phyloP scores from a whole-genome alignment of 2,329 filamentous ascomycete species.

The Talaromyces sp. region DNA sequence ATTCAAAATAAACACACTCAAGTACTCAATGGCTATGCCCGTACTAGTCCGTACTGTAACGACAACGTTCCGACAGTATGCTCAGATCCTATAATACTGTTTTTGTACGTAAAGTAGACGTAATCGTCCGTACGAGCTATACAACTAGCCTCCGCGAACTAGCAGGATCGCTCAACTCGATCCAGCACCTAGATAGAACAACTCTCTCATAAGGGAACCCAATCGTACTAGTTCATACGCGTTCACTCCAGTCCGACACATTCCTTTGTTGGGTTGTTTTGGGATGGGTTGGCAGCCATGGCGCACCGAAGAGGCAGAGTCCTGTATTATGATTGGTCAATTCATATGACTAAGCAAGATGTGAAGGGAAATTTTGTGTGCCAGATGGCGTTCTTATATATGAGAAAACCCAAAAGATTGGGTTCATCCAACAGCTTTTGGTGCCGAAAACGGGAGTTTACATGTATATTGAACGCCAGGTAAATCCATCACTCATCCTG shows the following conservation, averaged over 20 bases:
- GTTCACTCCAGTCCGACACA: slow-evolving; percentile 1
- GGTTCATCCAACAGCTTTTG: neutral
- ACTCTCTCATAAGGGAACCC: neutral
- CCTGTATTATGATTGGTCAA: neutral
- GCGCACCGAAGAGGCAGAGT: neutral
- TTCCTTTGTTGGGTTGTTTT: neutral
- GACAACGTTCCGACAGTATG: too few species aligned
- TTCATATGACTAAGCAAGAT: neutral
- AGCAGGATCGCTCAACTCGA: slow-evolving; percentile 8
- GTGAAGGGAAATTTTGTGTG: neutral
- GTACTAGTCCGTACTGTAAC: too few species aligned
- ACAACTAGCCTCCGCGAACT: slow-evolving; percentile 6
- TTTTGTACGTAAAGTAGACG: slow-evolving; percentile 1
- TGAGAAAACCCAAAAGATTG: neutral
- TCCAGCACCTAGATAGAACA: slow-evolving; percentile 5
- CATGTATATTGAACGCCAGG: too few species aligned
- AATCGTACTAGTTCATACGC: slow-evolving; percentile 7
- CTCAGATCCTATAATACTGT: neutral
- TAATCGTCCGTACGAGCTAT: slow-evolving; percentile 1
- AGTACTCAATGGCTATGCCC: too few species aligned
- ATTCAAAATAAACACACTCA: too few species aligned
- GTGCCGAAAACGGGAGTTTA: too few species aligned
- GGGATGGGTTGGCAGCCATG: neutral
- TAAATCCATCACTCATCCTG: too few species aligned
- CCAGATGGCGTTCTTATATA: neutral